Percentiles rank a stretch among this genome's conserved stretches.
Conservation (phyloP, 306 rosid species). For the Pueraria montana region DNA sequence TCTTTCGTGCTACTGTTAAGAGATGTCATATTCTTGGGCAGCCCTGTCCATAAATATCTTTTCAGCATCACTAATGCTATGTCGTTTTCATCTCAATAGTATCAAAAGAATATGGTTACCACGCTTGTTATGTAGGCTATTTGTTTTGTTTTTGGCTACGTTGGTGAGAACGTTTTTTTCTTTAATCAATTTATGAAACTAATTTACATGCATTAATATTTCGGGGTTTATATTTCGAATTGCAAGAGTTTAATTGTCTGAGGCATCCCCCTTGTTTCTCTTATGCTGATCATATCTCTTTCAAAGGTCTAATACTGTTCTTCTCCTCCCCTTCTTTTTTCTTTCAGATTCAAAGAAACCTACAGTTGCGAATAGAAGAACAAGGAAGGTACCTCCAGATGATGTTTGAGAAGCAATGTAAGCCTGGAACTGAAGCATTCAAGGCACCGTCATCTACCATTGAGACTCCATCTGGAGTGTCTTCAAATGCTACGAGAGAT, state of each 20-base stretch:
- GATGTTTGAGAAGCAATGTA: conserved; percentile 81
- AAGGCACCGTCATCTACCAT: conserved; percentile 48
- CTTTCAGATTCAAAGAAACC: conserved; percentile 78
- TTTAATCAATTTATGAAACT: not conserved
- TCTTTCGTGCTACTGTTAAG: too few species aligned
- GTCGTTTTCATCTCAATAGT: too few species aligned
- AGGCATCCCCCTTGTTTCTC: not conserved
- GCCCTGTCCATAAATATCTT: too few species aligned
- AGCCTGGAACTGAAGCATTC: conserved; percentile 44
- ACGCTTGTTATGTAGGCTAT: not conserved
- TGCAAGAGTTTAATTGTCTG: not conserved
- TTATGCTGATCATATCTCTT: conserved; percentile 1
- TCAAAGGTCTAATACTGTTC: conserved; percentile 5
- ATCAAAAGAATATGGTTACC: too few species aligned
- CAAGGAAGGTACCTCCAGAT: conserved; percentile 84
- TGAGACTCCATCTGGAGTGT: conserved; percentile 55
- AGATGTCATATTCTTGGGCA: too few species aligned
- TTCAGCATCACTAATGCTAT: too few species aligned
- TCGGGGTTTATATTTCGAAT: not conserved
- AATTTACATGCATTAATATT: not conserved
- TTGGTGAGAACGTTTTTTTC: not conserved
- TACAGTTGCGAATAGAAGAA: conserved; percentile 86
- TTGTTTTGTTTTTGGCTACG: not conserved
- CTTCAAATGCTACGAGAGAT: conserved; percentile 51
- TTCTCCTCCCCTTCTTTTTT: conserved; percentile 24